These are phyloP conservation scores for Botrytis sinoallii DNA, from an alignment of 2,329 filamentous ascomycete species.

Conservation along the genomic window DNA sequence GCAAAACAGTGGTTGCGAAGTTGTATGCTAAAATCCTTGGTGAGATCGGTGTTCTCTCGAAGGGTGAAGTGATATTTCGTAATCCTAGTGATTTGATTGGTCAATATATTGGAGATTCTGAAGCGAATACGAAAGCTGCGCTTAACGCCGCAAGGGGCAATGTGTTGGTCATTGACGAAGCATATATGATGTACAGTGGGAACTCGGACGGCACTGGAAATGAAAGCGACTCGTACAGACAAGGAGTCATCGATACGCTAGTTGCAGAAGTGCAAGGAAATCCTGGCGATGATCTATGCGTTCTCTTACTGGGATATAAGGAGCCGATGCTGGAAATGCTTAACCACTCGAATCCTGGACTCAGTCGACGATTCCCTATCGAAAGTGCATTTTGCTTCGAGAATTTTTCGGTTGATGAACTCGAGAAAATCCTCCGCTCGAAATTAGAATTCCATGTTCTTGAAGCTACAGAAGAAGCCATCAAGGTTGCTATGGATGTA, in stretches of 20 bases:
- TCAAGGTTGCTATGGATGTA: conserved; percentile 53
- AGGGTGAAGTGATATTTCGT: conserved; percentile 47
- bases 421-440: conserved; percentile 49
- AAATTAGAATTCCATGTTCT: conserved; percentile 49
- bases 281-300: conserved; percentile 67
- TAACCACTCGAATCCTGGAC: conserved; percentile 60
- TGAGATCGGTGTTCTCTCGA: conserved; percentile 52
- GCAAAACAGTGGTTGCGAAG: conserved; percentile 72
- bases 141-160: conserved; percentile 55
- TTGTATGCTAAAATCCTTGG: conserved; percentile 66
- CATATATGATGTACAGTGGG: conserved; percentile 48
- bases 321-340: conserved; percentile 57
- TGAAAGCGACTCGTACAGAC: conserved; percentile 57
- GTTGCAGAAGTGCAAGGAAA: conserved; percentile 67
- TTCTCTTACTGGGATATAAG: conserved; percentile 64
- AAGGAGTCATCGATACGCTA: conserved; percentile 68
- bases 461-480: conserved; percentile 44
- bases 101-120: conserved; percentile 57
- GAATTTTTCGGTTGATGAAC: conserved; percentile 58
- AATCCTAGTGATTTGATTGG: conserved; percentile 43
- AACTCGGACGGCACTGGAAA: conserved; percentile 23
- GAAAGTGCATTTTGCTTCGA: conserved; percentile 63
- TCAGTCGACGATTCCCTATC: conserved; percentile 62
- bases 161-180: conserved; percentile 57
- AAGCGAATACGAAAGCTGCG: conserved; percentile 68